phyloP scores from a whole-genome alignment of 257 asterid species.

The Rubia yunnanensis region DNA sequence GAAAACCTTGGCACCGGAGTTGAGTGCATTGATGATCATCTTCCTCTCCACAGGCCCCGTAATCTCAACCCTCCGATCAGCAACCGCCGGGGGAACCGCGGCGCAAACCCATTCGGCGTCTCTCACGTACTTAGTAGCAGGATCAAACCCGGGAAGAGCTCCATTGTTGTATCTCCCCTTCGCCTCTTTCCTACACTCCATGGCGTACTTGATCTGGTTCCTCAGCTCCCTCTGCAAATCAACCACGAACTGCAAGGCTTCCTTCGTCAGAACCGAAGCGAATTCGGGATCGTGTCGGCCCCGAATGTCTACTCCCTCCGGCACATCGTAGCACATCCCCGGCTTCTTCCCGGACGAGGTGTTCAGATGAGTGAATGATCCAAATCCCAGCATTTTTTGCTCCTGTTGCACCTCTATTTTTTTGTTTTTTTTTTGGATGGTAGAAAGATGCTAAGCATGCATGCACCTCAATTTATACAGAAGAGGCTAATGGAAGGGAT shows the following conservation, averaged over 20 bases:
- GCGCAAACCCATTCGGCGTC: conserved; percentile 73
- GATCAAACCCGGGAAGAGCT: conserved; percentile 64
- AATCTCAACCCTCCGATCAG: conserved; percentile 91
- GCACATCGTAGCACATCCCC: conserved; percentile 49
- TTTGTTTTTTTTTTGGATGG: conserved; percentile 3
- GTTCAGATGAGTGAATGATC: conserved; percentile 26
- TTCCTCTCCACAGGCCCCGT: conserved; percentile 97
- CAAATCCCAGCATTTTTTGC: conserved; percentile 58
- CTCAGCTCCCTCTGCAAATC: conserved; percentile 66
- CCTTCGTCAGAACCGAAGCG: conserved; percentile 42
- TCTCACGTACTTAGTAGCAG: conserved; percentile 56
- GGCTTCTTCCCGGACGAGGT: conserved; percentile 22
- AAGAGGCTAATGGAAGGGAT: background rate
- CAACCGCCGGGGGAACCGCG: conserved; percentile 58
- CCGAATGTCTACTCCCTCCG: conserved; percentile 77
- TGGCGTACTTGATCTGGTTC: conserved; percentile 56
- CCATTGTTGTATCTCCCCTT: conserved; percentile 60
- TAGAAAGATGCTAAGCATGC: background rate
- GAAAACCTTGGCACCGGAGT: conserved; percentile 93
- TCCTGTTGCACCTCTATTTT: too few relatives aligned
- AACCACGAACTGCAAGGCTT: conserved; percentile 69
- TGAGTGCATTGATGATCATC: conserved; percentile 94
- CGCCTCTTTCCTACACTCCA: conserved; percentile 71
- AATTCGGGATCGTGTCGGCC: conserved; percentile 73
- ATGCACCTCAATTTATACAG: background rate